Base-by-base conservation (phyloP, 2,329 filamentous ascomycete genomes). In the Aspergillus puulaauensis region DNA sequence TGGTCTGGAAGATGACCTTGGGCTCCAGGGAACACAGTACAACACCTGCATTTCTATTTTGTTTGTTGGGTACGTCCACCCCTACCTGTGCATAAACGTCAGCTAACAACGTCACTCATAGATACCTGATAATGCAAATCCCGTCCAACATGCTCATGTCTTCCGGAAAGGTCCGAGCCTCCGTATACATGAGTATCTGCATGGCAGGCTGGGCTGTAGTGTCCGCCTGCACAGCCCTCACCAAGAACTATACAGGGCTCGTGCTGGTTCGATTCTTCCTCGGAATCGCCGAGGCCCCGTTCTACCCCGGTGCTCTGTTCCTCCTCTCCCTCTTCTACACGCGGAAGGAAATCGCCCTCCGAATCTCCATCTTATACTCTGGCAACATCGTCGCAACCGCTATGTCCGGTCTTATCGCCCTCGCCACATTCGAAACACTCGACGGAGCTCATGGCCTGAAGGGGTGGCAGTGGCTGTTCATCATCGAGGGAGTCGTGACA, bases 301-400 rank as follows among this genome's bases (percentile, higher is more conserved):
- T 31, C 27, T 31, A 31, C 9, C 27, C 27, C 9, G 27, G 27
- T 8, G 27, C 27, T 1, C 27, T 31, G 3, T 31, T 31, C 27
- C 27, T 31, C 9, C 27, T 31, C 9, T 31, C 27, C 8, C 27
- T 31, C 3, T 31, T 31, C 27, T 31, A 31, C 9, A 31, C 27
- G 9, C 27, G 27, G 3, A 31, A 31, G 3, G 27, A 31, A 31
- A 31, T 31, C 1, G 27, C 27, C 1, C 9, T 31, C 2, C 27
- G 27, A 31, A 31, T 31, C 8, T 31, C 27, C 2, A 31, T 31
- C 1, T 1, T 31, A 11, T 31, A 31, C 27, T 31, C 27, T 31
- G 82, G 83, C 1, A 85, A 83, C 64, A 78, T 85, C 60, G 79
- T 86, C 62, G 83, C 83, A 41, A 83, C 83, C 48, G 82, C 83